A percentile compares a stretch with the other conserved stretches of the same genome.
Evolutionary conservation across 2,329 filamentous ascomycete genomes (phyloP).

Genomic region (Phaeomoniella chlamydospora): DNA sequence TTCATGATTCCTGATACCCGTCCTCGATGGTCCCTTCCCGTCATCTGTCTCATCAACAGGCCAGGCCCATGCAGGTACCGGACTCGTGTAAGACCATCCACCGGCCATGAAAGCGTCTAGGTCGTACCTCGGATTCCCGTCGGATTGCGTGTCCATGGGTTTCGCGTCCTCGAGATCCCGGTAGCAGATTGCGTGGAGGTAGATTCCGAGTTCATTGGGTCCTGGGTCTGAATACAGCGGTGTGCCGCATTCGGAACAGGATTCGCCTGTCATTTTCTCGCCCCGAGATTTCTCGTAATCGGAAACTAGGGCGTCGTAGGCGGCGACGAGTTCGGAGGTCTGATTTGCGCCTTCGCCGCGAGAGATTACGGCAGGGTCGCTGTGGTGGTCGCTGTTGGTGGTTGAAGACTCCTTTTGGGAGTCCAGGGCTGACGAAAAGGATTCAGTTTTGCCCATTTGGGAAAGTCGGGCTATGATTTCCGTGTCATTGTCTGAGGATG

Average conservation of each 20-base stretch:
- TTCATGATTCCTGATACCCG: not conserved
- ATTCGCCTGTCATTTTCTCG: conserved; percentile 79
- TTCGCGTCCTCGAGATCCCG: conserved; percentile 50
- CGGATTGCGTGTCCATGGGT: not conserved
- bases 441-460: conserved; percentile 87
- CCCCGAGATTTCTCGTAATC: conserved; percentile 81
- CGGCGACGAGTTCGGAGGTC: conserved; percentile 7
- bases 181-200: conserved; percentile 84
- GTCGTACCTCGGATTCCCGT: not conserved
- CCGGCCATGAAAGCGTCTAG: conserved; percentile 27
- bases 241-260: conserved; percentile 70
- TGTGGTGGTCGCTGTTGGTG: conserved; percentile 17
- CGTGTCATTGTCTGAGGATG: conserved; percentile 60
- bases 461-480: conserved; percentile 76
- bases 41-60: conserved; percentile 27
- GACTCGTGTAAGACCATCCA: conserved; percentile 75
- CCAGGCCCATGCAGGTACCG: conserved; percentile 72
- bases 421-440: conserved; percentile 32
- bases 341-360: conserved; percentile 15
- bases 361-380: conserved; percentile 25
- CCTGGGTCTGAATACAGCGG: conserved; percentile 89
- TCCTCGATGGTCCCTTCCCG: not conserved
- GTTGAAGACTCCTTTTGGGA: conserved; percentile 10
- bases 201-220: conserved; percentile 77
- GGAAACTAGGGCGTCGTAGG: conserved; percentile 70